phyloP scores from a whole-genome alignment of 2,329 filamentous ascomycete genomes.

The Microcera coccophila region DNA sequence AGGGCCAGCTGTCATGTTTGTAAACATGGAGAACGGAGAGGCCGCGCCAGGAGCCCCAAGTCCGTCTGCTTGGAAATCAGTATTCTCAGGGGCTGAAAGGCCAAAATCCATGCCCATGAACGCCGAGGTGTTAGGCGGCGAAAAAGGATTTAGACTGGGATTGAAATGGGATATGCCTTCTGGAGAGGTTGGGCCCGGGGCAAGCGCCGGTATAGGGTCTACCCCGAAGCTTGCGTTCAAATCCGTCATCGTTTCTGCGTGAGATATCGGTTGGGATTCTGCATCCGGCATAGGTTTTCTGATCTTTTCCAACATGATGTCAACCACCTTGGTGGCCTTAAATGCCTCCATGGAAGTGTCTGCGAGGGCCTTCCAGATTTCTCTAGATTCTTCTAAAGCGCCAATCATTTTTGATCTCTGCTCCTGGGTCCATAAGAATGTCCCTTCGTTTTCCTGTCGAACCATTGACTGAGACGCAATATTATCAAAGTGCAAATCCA shows the following conservation, averaged over 20 bases:
- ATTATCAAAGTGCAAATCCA: conserved; percentile 74
- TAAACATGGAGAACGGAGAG: conserved; percentile 54
- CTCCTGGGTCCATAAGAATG: conserved; percentile 53
- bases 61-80: conserved; percentile 31
- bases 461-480: conserved; percentile 41
- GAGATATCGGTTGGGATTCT: conserved; percentile 8
- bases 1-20: conserved; percentile 35
- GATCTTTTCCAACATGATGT: conserved; percentile 79
- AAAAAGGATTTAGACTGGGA: conserved; percentile 27
- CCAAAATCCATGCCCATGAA: conserved; percentile 46
- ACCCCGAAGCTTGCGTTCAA: conserved; percentile 38
- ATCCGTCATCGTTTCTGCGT: conserved; percentile 24
- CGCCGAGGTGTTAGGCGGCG: conserved; percentile 36
- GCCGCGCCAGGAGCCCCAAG: conserved; percentile 25
- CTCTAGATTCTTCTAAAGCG: conserved; percentile 66
- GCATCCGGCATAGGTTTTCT: conserved; percentile 31
- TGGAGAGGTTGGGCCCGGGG: conserved; percentile 23
- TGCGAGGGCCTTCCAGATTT: conserved; percentile 75
- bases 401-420: conserved; percentile 72
- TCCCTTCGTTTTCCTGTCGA: conserved; percentile 39
- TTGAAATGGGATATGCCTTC: conserved; percentile 26
- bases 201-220: conserved; percentile 27
- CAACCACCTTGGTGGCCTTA: conserved; percentile 78
- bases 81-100: conserved; percentile 28
- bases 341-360: conserved; percentile 83